These are phyloP conservation scores for Dendrobium catenatum DNA, from an alignment of 106 monocot genomes.

Conservation along the genomic window DNA sequence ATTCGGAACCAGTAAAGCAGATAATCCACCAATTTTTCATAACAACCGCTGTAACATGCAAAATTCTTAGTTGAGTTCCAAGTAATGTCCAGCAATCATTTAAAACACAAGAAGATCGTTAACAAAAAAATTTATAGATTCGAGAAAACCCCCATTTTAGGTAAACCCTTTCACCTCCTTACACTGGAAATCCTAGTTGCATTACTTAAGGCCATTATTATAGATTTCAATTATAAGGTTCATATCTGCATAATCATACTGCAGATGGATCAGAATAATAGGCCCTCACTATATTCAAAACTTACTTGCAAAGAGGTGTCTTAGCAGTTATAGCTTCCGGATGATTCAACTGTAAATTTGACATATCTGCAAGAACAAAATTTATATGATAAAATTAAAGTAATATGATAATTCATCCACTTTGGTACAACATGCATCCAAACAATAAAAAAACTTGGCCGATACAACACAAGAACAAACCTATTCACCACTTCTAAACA, in stretches of 20 bases:
- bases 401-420: neutral
- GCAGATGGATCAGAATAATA: neutral
- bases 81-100: neutral
- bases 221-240: neutral
- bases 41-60: constrained; percentile 62
- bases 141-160: no score
- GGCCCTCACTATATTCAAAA: neutral
- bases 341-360: constrained; percentile 55
- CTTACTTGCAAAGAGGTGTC: constrained; percentile 86
- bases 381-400: constrained; percentile 1
- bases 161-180: no score
- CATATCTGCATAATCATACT: neutral
- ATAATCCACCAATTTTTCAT: constrained; percentile 59
- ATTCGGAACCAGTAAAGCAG: constrained; percentile 96
- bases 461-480: neutral
- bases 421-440: neutral
- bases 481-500: neutral
- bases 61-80: neutral
- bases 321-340: constrained; percentile 39
- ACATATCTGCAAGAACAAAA: constrained; percentile 54
- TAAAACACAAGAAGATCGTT: neutral
- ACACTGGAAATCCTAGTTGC: no score
- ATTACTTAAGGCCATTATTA: neutral
- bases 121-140: neutral
- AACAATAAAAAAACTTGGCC: neutral